Conservation (phyloP, 2,329 filamentous ascomycete genomes). For the Ophidiomyces ophidiicola region DNA sequence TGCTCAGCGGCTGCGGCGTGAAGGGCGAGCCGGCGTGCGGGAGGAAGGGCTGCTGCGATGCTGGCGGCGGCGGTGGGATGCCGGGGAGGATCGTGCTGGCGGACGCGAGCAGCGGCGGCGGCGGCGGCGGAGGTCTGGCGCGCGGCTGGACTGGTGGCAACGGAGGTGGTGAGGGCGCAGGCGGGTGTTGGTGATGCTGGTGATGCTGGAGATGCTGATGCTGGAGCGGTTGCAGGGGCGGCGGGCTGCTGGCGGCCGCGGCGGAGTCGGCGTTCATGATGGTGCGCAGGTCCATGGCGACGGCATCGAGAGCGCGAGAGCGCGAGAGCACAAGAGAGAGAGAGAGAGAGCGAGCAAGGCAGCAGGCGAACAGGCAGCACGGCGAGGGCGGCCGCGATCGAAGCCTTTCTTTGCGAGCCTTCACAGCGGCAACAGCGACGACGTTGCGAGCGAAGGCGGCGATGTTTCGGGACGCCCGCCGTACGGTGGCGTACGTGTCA, state of each 20-base stretch:
- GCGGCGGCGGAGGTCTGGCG: constrained; percentile 28
- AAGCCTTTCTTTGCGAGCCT: too few species aligned
- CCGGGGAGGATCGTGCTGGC: constrained; percentile 22
- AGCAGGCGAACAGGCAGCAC: too few species aligned
- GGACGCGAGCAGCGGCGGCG: constrained; percentile 33
- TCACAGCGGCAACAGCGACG: too few species aligned
- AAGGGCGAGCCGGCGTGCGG: constrained; percentile 33
- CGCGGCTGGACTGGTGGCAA: constrained; percentile 6
- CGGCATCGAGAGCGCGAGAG: too few species aligned
- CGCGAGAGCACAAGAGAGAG: too few species aligned
- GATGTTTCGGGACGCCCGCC: too few species aligned
- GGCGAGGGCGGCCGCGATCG: too few species aligned
- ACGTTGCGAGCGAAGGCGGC: too few species aligned
- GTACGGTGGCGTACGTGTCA: too few species aligned
- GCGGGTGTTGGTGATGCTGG: constrained; percentile 2
- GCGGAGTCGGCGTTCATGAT: constrained; percentile 39
- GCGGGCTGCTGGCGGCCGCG: constrained; percentile 18
- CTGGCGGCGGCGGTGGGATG: constrained; percentile 19
- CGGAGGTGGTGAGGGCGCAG: constrained; percentile 1
- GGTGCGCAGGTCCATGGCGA: constrained; percentile 41
- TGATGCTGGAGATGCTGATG: constrained; percentile 6
- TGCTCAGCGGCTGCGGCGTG: constrained; percentile 27
- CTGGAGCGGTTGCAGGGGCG: constrained; percentile 1
- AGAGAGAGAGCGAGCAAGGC: too few species aligned
- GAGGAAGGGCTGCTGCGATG: too few species aligned